Percentiles rank a stretch among this genome's conserved stretches.
Conservation (phyloP, 1,139 yeast species). For the Pneumocystis oryctolagi region DNA sequence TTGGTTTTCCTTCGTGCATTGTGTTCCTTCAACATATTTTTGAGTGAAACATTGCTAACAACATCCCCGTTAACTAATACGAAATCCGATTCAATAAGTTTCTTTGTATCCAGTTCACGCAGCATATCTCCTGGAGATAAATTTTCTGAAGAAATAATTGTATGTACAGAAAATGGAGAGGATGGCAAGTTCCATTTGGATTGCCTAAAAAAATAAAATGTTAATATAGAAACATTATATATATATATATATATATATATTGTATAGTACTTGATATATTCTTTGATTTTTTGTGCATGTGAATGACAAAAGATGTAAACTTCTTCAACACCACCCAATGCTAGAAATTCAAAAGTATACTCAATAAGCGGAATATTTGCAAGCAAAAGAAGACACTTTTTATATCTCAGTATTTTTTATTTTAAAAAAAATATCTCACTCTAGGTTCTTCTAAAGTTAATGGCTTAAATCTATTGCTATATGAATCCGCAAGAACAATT, state of each 20-base stretch:
- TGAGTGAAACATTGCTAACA: constrained; percentile 74
- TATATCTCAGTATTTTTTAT: neutral
- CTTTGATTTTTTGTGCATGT: constrained; percentile 77
- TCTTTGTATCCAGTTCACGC: constrained; percentile 87
- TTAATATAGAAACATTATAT: constrained; percentile 2
- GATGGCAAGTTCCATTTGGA: constrained; percentile 65
- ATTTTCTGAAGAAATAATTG: constrained; percentile 74
- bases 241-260: neutral
- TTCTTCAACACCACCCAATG: constrained; percentile 79
- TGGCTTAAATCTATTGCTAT: constrained; percentile 84
- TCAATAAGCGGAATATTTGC: constrained; percentile 90
- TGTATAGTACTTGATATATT: constrained; percentile 41
- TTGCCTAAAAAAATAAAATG: constrained; percentile 16
- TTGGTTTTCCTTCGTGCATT: constrained; percentile 51
- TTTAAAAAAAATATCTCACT: constrained; percentile 11
- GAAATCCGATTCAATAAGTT: constrained; percentile 78
- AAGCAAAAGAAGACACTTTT: constrained; percentile 60
- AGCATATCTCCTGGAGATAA: constrained; percentile 92
- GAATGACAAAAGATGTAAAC: constrained; percentile 80
- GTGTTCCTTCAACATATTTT: constrained; percentile 58
- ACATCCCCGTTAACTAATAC: constrained; percentile 86
- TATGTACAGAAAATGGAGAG: constrained; percentile 65
- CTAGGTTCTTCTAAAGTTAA: constrained; percentile 71
- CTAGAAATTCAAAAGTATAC: constrained; percentile 84
- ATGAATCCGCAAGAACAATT: constrained; percentile 83